phyloP scores from a whole-genome alignment of 2,329 filamentous ascomycete species.

The Cladosporium halotolerans region DNA sequence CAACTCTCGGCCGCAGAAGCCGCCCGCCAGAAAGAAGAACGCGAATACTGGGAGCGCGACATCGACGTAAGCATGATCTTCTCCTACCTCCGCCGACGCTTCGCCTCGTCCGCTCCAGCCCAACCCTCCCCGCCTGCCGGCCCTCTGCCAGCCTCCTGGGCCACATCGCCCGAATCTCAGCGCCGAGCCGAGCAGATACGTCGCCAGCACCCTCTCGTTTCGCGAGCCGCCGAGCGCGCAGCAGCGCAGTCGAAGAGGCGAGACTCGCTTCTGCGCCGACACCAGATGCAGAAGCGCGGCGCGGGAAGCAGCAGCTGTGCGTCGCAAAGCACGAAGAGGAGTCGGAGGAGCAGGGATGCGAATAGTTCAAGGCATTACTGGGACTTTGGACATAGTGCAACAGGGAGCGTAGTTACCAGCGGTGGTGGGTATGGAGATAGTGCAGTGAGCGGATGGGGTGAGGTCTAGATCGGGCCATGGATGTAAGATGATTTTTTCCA shows the following conservation, averaged over 20 bases:
- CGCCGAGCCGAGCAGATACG: slow-evolving; percentile 77
- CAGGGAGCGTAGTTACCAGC: slow-evolving; percentile 35
- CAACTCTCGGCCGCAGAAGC: slow-evolving; percentile 20
- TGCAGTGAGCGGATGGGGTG: slow-evolving; percentile 64
- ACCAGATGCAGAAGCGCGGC: slow-evolving; percentile 35
- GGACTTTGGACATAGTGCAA: slow-evolving; percentile 80
- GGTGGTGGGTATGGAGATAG: slow-evolving; percentile 43
- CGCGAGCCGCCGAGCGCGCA: slow-evolving; percentile 40
- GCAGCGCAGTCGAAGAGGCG: slow-evolving; percentile 23
- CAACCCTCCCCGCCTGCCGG: slow-evolving; percentile 17
- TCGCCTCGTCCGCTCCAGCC: slow-evolving; percentile 46
- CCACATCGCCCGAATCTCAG: slow-evolving; percentile 51
- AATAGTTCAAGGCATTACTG: slow-evolving; percentile 76
- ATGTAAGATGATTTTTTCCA: too few relatives aligned
- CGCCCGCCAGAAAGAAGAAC: slow-evolving; percentile 37
- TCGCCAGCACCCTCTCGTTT: slow-evolving; percentile 82
- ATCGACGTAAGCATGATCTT: slow-evolving; percentile 90
- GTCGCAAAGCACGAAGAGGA: slow-evolving; percentile 76
- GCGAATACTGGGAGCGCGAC: slow-evolving; percentile 88
- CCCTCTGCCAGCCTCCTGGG: slow-evolving; percentile 30
- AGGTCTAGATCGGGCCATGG: slow-evolving; percentile 47
- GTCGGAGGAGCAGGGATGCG: slow-evolving; percentile 47
- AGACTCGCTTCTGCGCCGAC: slow-evolving; percentile 17
- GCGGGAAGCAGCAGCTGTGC: slow-evolving; percentile 60
- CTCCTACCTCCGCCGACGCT: slow-evolving; percentile 72